Evolutionary conservation across 108 stramenopile species (phyloP).

Genomic region (Schizochytrium sp.): DNA sequence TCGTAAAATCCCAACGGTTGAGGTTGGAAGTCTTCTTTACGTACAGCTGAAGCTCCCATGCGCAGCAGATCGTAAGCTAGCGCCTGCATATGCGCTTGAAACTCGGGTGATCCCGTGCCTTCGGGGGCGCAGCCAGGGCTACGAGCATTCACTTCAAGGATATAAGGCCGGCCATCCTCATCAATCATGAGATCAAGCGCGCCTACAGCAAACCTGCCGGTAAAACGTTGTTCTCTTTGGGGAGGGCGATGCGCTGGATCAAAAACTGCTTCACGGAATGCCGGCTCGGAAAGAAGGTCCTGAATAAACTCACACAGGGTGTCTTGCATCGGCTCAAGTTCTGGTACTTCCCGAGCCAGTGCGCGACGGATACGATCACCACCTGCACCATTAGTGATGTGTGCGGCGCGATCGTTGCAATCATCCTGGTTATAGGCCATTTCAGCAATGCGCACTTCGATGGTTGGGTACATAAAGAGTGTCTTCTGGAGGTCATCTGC

Average conservation of each 20-base stretch:
- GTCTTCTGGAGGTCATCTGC: background rate
- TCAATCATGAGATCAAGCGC: constrained; percentile 43
- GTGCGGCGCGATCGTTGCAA: constrained; percentile 22
- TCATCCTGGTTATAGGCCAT: background rate
- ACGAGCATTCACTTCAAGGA: constrained; percentile 47
- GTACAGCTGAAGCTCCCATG: background rate
- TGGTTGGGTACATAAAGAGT: background rate
- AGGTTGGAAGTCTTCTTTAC: background rate
- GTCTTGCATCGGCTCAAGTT: background rate
- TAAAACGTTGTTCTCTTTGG: background rate
- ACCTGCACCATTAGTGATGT: constrained; percentile 49
- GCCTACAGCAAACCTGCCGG: constrained; percentile 1
- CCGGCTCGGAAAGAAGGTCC: background rate
- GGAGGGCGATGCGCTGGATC: constrained; percentile 11
- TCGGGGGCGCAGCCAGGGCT: constrained; percentile 3
- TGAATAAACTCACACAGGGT: background rate
- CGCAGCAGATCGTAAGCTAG: constrained; percentile 4
- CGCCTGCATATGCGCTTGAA: constrained; percentile 8
- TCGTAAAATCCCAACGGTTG: background rate
- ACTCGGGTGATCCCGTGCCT: background rate
- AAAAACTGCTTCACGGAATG: background rate
- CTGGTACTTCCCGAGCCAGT: background rate
- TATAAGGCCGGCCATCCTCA: background rate
- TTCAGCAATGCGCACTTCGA: constrained; percentile 10
- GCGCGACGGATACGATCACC: constrained; percentile 1